phyloP scores from a whole-genome alignment of 345 rosid species.

The Populus alba region DNA sequence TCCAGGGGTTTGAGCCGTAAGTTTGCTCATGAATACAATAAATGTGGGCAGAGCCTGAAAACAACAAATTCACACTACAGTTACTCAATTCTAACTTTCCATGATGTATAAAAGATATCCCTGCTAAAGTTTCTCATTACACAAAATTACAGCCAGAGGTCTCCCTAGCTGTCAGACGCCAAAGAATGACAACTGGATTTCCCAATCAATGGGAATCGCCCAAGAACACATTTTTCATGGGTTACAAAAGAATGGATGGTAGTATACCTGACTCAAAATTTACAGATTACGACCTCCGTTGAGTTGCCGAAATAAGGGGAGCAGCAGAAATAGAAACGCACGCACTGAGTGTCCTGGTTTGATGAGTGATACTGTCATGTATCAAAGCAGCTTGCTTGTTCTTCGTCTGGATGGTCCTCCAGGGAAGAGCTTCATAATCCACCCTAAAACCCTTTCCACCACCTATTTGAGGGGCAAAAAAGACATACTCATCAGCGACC shows the following conservation, averaged over 20 bases:
- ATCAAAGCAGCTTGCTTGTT: conserved; percentile 80
- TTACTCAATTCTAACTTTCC: neutral
- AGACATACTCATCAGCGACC: neutral
- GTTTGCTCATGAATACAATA: neutral
- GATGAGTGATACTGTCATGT: conserved; percentile 2
- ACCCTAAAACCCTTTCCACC: conserved; percentile 95
- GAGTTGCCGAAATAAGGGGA: conserved; percentile 18
- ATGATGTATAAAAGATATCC: conserved; percentile 4
- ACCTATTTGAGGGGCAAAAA: conserved; percentile 46
- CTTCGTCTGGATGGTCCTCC: conserved; percentile 87
- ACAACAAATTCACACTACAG: neutral
- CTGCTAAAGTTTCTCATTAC: conserved; percentile 5
- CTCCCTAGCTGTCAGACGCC: conserved; percentile 22
- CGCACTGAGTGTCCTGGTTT: neutral
- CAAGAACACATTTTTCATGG: conserved; percentile 17
- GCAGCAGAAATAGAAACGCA: neutral
- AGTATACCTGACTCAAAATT: conserved; percentile 33
- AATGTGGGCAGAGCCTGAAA: neutral
- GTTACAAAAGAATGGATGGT: conserved; percentile 34
- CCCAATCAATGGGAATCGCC: conserved; percentile 16
- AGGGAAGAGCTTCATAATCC: conserved; percentile 98
- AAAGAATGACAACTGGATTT: conserved; percentile 18
- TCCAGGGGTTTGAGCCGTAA: neutral
- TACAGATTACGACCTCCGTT: conserved; percentile 39
- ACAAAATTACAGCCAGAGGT: conserved; percentile 7